These are phyloP conservation scores for Lactarius vividus DNA, from an alignment of 768 basidiomycete species.

Conservation along the genomic window DNA sequence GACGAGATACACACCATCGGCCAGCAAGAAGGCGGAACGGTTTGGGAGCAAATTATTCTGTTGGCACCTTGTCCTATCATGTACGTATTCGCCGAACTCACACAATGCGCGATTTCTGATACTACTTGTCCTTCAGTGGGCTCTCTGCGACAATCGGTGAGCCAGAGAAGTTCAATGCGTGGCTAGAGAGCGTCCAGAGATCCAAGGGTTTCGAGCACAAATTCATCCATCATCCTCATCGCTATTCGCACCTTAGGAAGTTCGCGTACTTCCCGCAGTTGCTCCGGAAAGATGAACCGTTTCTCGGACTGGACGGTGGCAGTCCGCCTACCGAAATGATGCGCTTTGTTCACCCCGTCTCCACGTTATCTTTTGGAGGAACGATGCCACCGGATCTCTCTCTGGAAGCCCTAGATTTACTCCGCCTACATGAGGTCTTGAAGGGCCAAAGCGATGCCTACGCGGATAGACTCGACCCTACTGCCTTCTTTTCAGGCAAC, in stretches of 20 bases:
- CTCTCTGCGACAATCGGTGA: constrained; percentile 70
- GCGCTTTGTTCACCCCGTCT: constrained; percentile 62
- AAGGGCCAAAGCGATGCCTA: constrained; percentile 27
- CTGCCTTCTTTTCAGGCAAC: constrained; percentile 43
- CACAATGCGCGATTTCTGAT: neutral
- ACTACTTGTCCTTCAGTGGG: constrained; percentile 42
- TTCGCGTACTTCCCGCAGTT: constrained; percentile 49
- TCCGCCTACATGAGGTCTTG: constrained; percentile 51
- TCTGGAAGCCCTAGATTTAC: constrained; percentile 57
- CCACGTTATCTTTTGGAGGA: constrained; percentile 53
- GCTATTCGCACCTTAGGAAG: constrained; percentile 74
- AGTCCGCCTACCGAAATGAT: constrained; percentile 39
- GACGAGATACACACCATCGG: constrained; percentile 70
- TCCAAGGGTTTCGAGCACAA: constrained; percentile 57
- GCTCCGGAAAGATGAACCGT: constrained; percentile 30
- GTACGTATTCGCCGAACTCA: constrained; percentile 38
- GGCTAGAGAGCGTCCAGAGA: constrained; percentile 61
- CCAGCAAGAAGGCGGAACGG: constrained; percentile 63
- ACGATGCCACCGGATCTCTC: constrained; percentile 60
- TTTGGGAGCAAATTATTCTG: constrained; percentile 75
- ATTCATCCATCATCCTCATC: constrained; percentile 61
- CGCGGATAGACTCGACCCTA: constrained; percentile 41
- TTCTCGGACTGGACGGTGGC: constrained; percentile 41
- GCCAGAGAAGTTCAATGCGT: constrained; percentile 60
- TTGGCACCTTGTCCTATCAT: constrained; percentile 71